phyloP scores from a whole-genome alignment of 2,329 filamentous ascomycete genomes.

The Magnaporthiopsis rhizophila region DNA sequence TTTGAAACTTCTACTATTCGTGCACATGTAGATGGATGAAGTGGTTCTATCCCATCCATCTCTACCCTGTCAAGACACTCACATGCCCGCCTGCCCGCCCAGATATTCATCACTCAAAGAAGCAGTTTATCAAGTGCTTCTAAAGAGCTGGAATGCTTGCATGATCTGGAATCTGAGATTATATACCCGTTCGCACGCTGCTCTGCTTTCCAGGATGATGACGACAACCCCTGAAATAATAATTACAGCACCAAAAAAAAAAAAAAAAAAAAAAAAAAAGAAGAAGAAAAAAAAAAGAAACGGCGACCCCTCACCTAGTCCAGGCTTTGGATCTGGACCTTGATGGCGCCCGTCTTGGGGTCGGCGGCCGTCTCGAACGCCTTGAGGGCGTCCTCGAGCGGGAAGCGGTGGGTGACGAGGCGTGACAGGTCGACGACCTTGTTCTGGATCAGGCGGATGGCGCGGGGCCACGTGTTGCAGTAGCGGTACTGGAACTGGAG shows the following conservation, averaged over 20 bases:
- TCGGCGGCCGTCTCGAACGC: constrained; percentile 86
- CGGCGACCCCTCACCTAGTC: constrained; percentile 27
- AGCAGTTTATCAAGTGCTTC: not conserved
- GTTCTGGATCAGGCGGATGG: constrained; percentile 79
- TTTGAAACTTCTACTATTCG: not conserved
- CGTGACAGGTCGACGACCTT: constrained; percentile 74
- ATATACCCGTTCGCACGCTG: not conserved
- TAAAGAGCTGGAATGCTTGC: not conserved
- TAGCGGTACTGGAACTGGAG: constrained; percentile 96
- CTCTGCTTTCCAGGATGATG: not conserved
- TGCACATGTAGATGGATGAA: no score
- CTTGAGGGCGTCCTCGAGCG: constrained; percentile 76
- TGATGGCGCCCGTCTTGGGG: constrained; percentile 90
- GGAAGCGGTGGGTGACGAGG: constrained; percentile 82
- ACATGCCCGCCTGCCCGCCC: not conserved
- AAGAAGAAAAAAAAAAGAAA: not conserved
- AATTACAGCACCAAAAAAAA: not conserved
- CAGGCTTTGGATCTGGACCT: constrained; percentile 83
- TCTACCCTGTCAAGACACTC: not conserved
- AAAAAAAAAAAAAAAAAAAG: not conserved
- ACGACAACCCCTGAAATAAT: not conserved
- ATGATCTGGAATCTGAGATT: not conserved
- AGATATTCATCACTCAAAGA: not conserved
- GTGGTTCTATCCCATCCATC: no score
- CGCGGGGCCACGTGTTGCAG: constrained; percentile 90